phyloP scores from a whole-genome alignment of 805 yeast species.

The Maudiozyma saulgeensis region DNA sequence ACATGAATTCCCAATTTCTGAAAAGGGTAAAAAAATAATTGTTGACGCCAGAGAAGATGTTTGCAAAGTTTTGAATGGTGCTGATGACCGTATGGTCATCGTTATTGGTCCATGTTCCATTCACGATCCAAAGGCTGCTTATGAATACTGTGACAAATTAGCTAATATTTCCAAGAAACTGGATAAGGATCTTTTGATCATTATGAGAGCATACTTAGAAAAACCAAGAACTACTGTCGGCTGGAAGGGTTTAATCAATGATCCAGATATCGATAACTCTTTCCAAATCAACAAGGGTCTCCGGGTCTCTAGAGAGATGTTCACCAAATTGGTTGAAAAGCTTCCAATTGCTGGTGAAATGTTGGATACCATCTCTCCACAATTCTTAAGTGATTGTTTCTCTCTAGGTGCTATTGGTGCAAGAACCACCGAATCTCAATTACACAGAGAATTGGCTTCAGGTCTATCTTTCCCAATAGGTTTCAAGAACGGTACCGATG shows the following conservation, averaged over 20 bases:
- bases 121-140: constrained; percentile 87
- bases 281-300: constrained; percentile 94
- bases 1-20: constrained; percentile 67
- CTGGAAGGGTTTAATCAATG: constrained; percentile 97
- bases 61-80: constrained; percentile 61
- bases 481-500: constrained; percentile 97
- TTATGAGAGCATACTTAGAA: constrained; percentile 97
- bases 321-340: constrained; percentile 68
- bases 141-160: constrained; percentile 72
- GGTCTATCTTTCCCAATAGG: constrained; percentile 98
- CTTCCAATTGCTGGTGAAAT: constrained; percentile 95
- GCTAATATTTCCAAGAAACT: constrained; percentile 49
- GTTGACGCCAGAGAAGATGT: constrained; percentile 70
- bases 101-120: constrained; percentile 97
- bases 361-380: constrained; percentile 97
- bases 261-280: constrained; percentile 89
- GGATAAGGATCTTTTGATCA: constrained; percentile 66
- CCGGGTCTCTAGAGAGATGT: constrained; percentile 78
- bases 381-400: constrained; percentile 84
- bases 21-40: constrained; percentile 51
- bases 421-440: constrained; percentile 95
- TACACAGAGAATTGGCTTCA: constrained; percentile 93
- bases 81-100: constrained; percentile 78
- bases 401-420: constrained; percentile 98
- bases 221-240: constrained; percentile 99